These are phyloP conservation scores for Kazachstania psychrophila DNA, from an alignment of 805 yeast genomes.

Conservation along the genomic window DNA sequence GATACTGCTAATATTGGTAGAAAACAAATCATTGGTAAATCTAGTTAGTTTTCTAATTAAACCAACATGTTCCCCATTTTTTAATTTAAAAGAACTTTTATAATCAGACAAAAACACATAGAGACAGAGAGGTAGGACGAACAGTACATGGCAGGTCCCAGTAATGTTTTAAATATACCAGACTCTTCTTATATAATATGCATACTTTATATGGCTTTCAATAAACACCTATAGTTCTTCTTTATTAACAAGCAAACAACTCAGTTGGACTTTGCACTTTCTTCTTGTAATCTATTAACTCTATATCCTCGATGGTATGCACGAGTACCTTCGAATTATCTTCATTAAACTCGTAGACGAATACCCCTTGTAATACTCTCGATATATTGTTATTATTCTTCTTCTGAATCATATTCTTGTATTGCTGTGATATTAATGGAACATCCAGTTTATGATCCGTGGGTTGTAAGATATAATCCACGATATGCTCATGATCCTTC, in stretches of 20 bases:
- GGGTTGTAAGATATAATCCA: conserved; percentile 14
- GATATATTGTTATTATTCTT: conserved; percentile 3
- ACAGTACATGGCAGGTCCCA: too few species aligned
- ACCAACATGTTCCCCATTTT: too few species aligned
- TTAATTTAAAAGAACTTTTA: too few species aligned
- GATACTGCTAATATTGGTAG: background rate
- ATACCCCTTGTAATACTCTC: conserved; percentile 37
- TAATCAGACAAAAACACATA: too few species aligned
- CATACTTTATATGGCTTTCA: too few species aligned
- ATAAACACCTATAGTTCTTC: too few species aligned
- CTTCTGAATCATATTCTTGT: conserved; percentile 1
- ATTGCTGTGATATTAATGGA: background rate
- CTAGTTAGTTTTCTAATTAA: background rate
- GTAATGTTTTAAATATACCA: too few species aligned
- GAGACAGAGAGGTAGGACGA: too few species aligned
- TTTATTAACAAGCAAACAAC: conserved; percentile 18
- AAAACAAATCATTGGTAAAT: conserved; percentile 1
- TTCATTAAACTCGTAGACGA: conserved; percentile 54
- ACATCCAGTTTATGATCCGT: conserved; percentile 7
- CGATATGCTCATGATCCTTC: conserved; percentile 3
- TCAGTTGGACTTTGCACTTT: conserved; percentile 11
- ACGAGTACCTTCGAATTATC: conserved; percentile 47
- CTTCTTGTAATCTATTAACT: conserved; percentile 41
- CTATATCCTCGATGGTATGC: conserved; percentile 60
- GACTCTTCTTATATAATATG: too few species aligned